These are phyloP conservation scores for Beta lomatogona DNA, from an alignment of 179 eudicot species.

Conservation along the genomic window DNA sequence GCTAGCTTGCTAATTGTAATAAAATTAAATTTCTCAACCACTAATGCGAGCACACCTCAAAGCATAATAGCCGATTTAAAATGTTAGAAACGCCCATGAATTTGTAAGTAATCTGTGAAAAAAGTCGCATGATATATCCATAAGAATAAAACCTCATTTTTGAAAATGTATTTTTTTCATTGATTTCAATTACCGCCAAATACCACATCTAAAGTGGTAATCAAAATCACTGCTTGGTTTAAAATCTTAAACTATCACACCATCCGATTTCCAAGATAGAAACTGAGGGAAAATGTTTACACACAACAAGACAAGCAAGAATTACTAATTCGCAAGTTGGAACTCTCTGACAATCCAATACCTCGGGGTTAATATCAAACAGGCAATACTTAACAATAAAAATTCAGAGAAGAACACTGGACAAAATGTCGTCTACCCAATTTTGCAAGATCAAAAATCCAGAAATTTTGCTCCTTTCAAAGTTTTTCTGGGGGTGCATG, in stretches of 20 bases:
- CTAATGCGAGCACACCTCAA: no score
- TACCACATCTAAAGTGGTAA: no score
- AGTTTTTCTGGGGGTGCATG: neutral
- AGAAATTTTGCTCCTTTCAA: neutral
- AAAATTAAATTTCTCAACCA: no score
- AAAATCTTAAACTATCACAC: neutral
- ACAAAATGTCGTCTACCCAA: neutral
- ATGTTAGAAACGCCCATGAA: no score
- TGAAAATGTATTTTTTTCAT: no score
- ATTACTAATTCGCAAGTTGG: neutral
- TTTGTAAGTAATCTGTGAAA: no score
- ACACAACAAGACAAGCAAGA: neutral
- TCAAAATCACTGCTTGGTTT: neutral
- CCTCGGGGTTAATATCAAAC: neutral
- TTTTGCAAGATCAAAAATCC: neutral
- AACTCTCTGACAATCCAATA: slow-evolving; percentile 1
- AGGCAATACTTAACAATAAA: neutral
- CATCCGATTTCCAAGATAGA: neutral
- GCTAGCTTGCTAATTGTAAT: no score
- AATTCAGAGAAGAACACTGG: neutral
- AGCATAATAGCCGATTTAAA: no score
- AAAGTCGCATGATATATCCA: no score
- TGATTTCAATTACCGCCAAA: no score
- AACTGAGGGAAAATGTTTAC: neutral
- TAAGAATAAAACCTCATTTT: no score